These are phyloP conservation scores for Xanthoceras sorbifolium DNA, from an alignment of 345 rosid species.

Conservation along the genomic window DNA sequence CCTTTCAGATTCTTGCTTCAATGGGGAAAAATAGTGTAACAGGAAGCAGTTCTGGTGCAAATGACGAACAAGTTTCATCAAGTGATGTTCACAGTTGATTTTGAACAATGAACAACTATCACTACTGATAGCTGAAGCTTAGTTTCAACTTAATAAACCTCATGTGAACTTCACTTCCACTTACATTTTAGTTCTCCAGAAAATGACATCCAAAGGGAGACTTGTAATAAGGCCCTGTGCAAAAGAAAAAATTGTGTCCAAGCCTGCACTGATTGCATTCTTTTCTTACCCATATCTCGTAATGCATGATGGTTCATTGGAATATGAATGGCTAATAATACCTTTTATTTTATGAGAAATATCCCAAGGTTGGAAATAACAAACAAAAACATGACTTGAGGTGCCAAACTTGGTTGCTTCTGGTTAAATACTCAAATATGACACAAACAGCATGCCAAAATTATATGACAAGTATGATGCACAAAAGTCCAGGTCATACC, in stretches of 20 bases:
- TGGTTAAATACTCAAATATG: background rate
- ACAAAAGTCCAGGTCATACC: constrained; percentile 38
- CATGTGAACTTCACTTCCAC: background rate
- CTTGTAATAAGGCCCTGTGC: background rate
- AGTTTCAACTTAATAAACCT: background rate
- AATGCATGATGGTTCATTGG: background rate
- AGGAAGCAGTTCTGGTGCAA: background rate
- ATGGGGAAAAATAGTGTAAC: background rate
- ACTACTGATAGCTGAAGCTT: background rate
- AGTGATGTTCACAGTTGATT: background rate
- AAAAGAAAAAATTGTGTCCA: background rate
- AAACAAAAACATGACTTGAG: background rate
- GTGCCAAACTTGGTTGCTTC: background rate
- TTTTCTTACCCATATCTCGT: constrained; percentile 7
- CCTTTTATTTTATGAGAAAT: background rate
- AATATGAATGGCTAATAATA: background rate
- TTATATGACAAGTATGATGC: constrained; percentile 3
- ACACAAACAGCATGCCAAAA: background rate
- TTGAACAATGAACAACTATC: background rate
- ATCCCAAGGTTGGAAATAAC: background rate
- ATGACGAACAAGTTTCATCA: background rate
- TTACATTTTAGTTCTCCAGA: background rate
- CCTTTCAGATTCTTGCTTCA: background rate
- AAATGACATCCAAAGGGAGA: background rate
- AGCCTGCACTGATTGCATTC: background rate